Evolutionary conservation across 2,329 filamentous ascomycete genomes (phyloP).

Genomic region (Aspergillus sp.): DNA sequence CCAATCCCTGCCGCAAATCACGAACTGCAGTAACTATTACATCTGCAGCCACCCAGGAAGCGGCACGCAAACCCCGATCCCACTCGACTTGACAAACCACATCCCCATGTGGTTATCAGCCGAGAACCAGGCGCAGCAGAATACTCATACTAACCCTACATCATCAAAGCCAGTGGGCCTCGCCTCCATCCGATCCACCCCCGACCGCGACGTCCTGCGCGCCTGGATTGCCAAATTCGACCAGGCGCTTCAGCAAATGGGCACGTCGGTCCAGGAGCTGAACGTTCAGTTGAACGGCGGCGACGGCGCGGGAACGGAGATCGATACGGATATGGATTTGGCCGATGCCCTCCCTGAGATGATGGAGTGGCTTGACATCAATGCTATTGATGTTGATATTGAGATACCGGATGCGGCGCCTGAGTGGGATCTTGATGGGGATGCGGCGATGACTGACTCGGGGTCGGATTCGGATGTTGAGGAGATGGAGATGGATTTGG

Average conservation of each 20-base stretch:
- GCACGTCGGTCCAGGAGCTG: neutral
- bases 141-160: no score
- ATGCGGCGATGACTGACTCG: neutral
- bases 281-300: neutral
- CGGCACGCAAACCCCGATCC: neutral
- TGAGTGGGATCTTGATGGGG: neutral
- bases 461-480: neutral
- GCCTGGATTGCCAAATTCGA: neutral
- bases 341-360: neutral
- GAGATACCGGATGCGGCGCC: neutral
- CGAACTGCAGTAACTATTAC: neutral
- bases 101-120: neutral
- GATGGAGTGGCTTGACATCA: neutral
- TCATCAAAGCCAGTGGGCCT: no score
- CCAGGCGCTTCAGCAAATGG: neutral
- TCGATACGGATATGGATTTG: neutral
- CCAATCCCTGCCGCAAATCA: neutral
- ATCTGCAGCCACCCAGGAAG: neutral
- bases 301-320: no score
- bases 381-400: neutral
- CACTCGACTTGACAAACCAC: neutral
- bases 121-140: neutral
- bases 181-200: neutral
- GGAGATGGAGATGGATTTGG: neutral
- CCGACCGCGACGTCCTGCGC: neutral